These are phyloP conservation scores for Saccharomycopsis synnaedendra DNA, from an alignment of 805 yeast species.

Conservation along the genomic window DNA sequence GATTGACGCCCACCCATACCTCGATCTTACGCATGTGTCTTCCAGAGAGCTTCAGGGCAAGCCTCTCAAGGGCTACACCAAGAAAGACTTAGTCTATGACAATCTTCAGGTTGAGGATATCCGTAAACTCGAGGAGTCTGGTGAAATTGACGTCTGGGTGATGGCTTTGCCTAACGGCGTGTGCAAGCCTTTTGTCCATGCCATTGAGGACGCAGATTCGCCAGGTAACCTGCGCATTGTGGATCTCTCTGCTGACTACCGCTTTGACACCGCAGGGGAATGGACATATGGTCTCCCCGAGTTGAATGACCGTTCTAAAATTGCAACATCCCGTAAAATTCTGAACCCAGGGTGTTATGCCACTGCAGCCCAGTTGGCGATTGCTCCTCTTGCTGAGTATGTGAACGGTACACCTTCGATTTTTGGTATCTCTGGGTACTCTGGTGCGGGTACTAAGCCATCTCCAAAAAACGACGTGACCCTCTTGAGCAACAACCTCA, in stretches of 20 bases:
- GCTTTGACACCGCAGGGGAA: slow-evolving; percentile 79
- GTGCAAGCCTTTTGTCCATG: slow-evolving; percentile 77
- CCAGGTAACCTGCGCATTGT: slow-evolving; percentile 67
- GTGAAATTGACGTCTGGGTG: slow-evolving; percentile 91
- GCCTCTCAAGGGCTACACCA: slow-evolving; percentile 78
- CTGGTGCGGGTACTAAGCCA: slow-evolving; percentile 99
- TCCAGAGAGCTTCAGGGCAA: slow-evolving; percentile 91
- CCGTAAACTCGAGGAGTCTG: slow-evolving; percentile 58
- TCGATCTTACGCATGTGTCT: slow-evolving; percentile 87
- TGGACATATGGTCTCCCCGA: slow-evolving; percentile 98
- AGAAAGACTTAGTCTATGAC: slow-evolving; percentile 67
- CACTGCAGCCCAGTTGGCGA: slow-evolving; percentile 92
- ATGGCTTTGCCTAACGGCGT: slow-evolving; percentile 99
- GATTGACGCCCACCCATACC: slow-evolving; percentile 77
- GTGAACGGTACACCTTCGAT: slow-evolving; percentile 67
- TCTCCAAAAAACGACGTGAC: slow-evolving; percentile 86
- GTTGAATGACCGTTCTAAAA: slow-evolving; percentile 53
- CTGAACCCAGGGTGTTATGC: slow-evolving; percentile 99
- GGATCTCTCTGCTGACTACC: slow-evolving; percentile 90
- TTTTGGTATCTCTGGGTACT: slow-evolving; percentile 95
- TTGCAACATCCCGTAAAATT: slow-evolving; percentile 66
- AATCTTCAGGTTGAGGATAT: slow-evolving; percentile 85
- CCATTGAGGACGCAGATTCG: slow-evolving; percentile 51
- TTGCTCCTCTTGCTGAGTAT: slow-evolving; percentile 71
- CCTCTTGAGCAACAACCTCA: slow-evolving; percentile 66